Evolutionary conservation across 2,329 filamentous ascomycete genomes (phyloP).

Genomic region (Claviceps pazoutovae): DNA sequence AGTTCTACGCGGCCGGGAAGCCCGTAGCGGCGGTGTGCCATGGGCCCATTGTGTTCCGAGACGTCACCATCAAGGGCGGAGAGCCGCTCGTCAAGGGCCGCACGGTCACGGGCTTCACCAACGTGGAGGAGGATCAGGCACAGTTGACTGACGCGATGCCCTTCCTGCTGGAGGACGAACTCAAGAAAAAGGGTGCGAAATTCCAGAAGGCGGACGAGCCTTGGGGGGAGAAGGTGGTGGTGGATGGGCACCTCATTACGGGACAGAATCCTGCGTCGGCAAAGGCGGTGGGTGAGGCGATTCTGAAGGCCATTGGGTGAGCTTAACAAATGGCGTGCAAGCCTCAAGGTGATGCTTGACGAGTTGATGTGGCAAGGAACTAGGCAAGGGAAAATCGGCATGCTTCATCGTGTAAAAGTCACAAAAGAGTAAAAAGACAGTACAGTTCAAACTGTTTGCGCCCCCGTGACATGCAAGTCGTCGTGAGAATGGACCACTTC

Average conservation of each 20-base stretch:
- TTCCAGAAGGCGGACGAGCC: conserved; percentile 41
- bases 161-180: conserved; percentile 41
- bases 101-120: conserved; percentile 47
- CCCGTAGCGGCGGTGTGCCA: conserved; percentile 56
- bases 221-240: conserved; percentile 34
- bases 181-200: conserved; percentile 37
- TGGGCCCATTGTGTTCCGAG: conserved; percentile 47
- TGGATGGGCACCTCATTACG: conserved; percentile 39
- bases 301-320: conserved; percentile 30
- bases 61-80: conserved; percentile 38
- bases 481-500: too few species aligned
- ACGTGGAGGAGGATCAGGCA: conserved; percentile 39
- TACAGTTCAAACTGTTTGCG: too few species aligned
- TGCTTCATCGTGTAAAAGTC: too few species aligned
- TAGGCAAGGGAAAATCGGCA: too few species aligned
- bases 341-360: not conserved
- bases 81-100: conserved; percentile 40
- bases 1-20: conserved; percentile 49
- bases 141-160: conserved; percentile 40
- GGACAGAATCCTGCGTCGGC: conserved; percentile 45
- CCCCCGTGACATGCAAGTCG: too few species aligned
- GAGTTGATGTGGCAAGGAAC: not conserved
- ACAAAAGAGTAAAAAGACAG: not conserved
- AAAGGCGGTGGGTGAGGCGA: conserved; percentile 34
- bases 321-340: not conserved